Evolutionary conservation across 129 eudicot genomes (phyloP), one percentile per base, ranked within the genome.

Genomic region (Artemisia annua): DNA sequence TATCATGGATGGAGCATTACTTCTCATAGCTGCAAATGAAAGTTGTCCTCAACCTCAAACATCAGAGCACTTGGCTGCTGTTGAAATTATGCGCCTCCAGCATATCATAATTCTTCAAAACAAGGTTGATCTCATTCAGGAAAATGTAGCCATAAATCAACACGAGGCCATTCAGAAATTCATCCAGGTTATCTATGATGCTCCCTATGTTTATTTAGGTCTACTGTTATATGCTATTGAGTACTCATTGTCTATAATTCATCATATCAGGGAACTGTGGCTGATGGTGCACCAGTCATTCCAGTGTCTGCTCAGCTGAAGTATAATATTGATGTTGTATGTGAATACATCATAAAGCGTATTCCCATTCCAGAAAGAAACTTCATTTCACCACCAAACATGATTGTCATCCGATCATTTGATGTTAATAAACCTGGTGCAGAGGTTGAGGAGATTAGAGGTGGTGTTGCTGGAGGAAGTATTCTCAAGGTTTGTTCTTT

Each of bases 381-480:
- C 79, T 94, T 94, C 70, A 88, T 80, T 59, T 90, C 96, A 54
- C 98, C 98, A 0, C 98, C 98, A 66, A 94, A 94, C 80, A 94
- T 94, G 98, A 94, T 94, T 65, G 98, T 94, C 2, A 94, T 94
- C 59, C 88, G 98, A 46, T 94, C 98, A 17, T 94, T 94, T 75
- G 98, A 94, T 66, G 98, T 94, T 75, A 94, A 94, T 50, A 94
- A 94, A 75, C 98, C 98, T 62, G 98, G 98, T 4, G 90, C 81
- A 74, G 98, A 94, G 72, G 98, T 90, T 68, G 98, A 90, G 76
- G 98, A 94, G 44, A 83, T 94, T 26, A 75, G 76, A 76, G 98
- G 98, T 46, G 98, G 98, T 83, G 98, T 94, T 81, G 98, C 98
- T 63, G 98, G 98, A 69, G 98, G 98, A 75, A 94, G 98, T 73